Evolutionary conservation across 352 stramenopile genomes (phyloP).

Genomic region (Globisporangium radiosum): DNA sequence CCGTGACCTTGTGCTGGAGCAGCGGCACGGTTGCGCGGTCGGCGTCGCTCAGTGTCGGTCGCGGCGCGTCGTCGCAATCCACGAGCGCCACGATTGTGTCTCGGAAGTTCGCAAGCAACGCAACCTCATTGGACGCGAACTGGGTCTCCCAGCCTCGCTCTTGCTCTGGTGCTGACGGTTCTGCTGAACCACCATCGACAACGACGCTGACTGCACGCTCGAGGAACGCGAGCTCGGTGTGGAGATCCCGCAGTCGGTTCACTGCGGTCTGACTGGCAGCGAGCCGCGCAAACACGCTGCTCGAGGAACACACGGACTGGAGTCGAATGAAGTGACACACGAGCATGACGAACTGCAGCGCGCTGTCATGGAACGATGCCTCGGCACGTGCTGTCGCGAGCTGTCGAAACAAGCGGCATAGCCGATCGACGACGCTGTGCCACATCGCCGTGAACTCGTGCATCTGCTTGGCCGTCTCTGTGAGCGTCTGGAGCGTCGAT

Average conservation of each 20-base stretch:
- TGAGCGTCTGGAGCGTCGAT: conserved; percentile 1
- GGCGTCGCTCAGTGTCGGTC: neutral
- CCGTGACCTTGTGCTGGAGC: neutral
- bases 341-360: conserved; percentile 2
- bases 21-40: neutral
- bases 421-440: neutral
- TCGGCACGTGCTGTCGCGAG: neutral
- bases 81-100: neutral
- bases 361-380: neutral
- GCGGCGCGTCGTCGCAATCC: neutral
- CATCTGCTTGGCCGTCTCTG: neutral
- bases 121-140: neutral
- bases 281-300: conserved; percentile 1
- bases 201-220: neutral
- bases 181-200: neutral
- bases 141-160: neutral
- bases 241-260: conserved; percentile 2
- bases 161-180: neutral
- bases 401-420: neutral
- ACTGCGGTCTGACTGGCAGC: neutral
- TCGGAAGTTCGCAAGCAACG: neutral
- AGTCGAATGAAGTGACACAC: conserved; percentile 1
- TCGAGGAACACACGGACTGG: conserved; percentile 1
- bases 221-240: conserved; percentile 4
- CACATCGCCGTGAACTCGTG: conserved; percentile 5